Evolutionary conservation across 768 basidiomycete species (phyloP), one percentile per base, ranked within the genome.

Genomic region (Sporobolomyces roseus): DNA sequence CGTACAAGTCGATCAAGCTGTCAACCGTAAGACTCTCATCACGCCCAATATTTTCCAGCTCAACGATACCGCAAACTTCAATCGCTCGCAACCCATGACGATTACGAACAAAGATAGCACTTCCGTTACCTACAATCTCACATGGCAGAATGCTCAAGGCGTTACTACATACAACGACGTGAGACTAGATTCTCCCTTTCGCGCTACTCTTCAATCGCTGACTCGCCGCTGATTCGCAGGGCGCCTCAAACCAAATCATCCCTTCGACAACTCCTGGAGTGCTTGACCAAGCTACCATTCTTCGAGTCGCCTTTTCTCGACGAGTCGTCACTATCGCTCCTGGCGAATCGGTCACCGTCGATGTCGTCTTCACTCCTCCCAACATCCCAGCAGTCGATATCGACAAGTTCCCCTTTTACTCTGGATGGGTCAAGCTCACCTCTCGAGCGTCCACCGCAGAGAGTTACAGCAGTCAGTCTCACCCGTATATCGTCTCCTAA

Each of bases 61-160:
- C 55, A 88, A 88, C 69, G 86, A 87, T 74, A 87, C 86, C 8
- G 82, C 83, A 12, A 79, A 87, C 74, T 84, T 85, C 77, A 79
- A 80, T 60, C 75, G 78, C 0, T 53, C 75, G 19, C 82, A 84
- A 75, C 80, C 76, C 2, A 85, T 83, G 77, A 81, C 77, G n/a
- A 66, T 87, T 25, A 78, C 74, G 3, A 70, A 70, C 64, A 58
- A 41, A 21, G 61, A 61, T 53, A 23, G 49, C 3, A 43, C 33
- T 10, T 6, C 64, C 12, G 38, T 65, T 2, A 43, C 16, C 19
- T 70, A 70, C 55, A 50, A 32, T 29, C 25, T 65, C 14, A 19
- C 4, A 8, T 49, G 46, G 45, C n/a, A 32, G 1, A 54, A 60
- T 25, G 68, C 59, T 17, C 35, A 49, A 8, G 63, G 58, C 14